phyloP scores from a whole-genome alignment of 2,329 filamentous ascomycete species.

The Nannizziopsis arthrosporioides region DNA sequence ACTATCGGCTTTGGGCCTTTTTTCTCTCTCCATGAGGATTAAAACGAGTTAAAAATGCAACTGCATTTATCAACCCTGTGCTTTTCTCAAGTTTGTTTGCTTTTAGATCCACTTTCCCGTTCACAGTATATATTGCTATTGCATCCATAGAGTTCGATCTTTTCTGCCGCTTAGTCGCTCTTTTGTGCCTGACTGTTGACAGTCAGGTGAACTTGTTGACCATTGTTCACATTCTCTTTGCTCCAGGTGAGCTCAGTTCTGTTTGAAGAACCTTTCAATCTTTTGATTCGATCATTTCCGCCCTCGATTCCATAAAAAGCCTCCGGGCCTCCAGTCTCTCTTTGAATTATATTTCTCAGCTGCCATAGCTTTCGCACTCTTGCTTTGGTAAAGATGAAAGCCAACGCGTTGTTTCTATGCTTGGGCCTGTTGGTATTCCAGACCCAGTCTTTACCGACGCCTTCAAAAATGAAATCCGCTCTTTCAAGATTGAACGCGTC shows the following conservation, averaged over 20 bases:
- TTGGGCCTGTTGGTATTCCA: constrained; percentile 23
- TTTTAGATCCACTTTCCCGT: no score
- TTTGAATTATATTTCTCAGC: background rate
- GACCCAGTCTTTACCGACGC: constrained; percentile 20
- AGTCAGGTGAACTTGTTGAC: background rate
- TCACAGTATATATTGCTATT: background rate
- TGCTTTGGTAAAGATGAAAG: constrained; percentile 11
- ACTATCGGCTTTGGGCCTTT: no score
- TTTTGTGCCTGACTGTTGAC: constrained; percentile 7
- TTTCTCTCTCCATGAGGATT: no score
- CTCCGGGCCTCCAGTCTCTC: background rate
- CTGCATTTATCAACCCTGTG: no score
- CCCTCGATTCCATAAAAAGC: no score
- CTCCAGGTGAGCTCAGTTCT: background rate
- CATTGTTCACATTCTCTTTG: background rate
- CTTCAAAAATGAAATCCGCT: constrained; percentile 25
- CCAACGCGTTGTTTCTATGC: constrained; percentile 17
- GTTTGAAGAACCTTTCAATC: background rate
- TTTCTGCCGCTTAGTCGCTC: constrained; percentile 8
- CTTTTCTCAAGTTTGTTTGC: no score
- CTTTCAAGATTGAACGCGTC: constrained; percentile 51
- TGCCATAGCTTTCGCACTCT: background rate
- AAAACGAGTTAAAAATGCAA: no score
- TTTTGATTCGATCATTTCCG: background rate
- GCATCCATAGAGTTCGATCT: background rate